Conservation (phyloP, 805 yeast species). For the Diddensiella transvaalensis region DNA sequence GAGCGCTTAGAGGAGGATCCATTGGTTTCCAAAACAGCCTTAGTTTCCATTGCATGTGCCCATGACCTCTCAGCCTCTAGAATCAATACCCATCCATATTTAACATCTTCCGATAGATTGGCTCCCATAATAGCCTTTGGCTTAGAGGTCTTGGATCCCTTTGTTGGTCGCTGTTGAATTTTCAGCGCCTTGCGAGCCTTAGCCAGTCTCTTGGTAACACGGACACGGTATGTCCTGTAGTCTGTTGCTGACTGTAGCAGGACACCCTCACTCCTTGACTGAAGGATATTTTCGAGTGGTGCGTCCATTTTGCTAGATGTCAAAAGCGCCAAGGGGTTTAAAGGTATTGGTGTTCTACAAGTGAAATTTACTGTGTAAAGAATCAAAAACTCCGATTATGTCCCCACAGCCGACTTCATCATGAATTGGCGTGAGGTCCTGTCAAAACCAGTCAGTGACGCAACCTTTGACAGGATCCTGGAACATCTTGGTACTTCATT, state of each 20-base stretch:
- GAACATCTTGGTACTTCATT: background rate
- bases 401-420: too few species aligned
- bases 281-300: conserved; percentile 42
- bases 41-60: conserved; percentile 63
- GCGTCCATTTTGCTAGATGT: conserved; percentile 37
- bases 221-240: conserved; percentile 62
- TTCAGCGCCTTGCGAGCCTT: conserved; percentile 62
- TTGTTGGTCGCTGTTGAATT: conserved; percentile 64
- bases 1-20: conserved; percentile 45
- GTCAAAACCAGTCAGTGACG: background rate
- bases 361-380: conserved; percentile 1
- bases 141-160: conserved; percentile 44
- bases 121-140: conserved; percentile 44
- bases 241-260: conserved; percentile 66
- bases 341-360: background rate
- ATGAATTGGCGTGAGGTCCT: background rate
- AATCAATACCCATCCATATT: conserved; percentile 57
- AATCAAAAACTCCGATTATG: background rate
- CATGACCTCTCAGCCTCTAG: conserved; percentile 75
- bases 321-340: too few species aligned
- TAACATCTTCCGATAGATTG: conserved; percentile 48
- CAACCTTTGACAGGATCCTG: background rate
- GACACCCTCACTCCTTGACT: conserved; percentile 51
- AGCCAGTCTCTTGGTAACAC: conserved; percentile 56
- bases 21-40: conserved; percentile 51